Evolutionary conservation across 2,329 filamentous ascomycete genomes (phyloP), one percentile per base, ranked within the genome.

Genomic region (Botryosphaeria dothidea): DNA sequence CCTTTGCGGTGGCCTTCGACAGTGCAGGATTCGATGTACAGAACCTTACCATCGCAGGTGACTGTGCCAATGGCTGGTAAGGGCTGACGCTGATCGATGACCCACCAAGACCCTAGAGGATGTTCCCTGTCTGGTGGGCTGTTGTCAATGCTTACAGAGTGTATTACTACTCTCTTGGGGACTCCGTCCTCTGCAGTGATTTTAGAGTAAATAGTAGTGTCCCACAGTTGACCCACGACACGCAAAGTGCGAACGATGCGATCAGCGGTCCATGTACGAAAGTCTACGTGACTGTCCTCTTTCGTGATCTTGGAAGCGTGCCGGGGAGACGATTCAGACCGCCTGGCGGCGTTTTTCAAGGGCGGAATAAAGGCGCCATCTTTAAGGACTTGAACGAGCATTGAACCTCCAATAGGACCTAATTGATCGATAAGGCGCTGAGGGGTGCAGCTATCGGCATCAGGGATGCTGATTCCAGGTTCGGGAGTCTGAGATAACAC

Each of bases 241-340:
- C 84, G 82, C 58, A 85, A 79, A 4, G 85, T 82, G 4, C 84
- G 81, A 5, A 79, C 73, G 17, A 93, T 83, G 15, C 52, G 38
- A 1, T 86, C 82, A 3, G 82, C 78, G 0, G 79, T 79, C 82
- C 86, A 87, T 3, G 71, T 75, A 0, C 68, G 51, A 84, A 89
- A 92, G 67, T 88, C 78, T 7, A 96, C 77, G 66, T 87, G 84
- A 1, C 82, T 79, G 70, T 94, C 87, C 5, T 82, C 77, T 64
- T 89, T 85, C 1, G 78, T 86, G 66, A 97, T 86, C 73, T 97
- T 97, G 1, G 87, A 86, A 1, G 94, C 94, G 71, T 90, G 85
- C 64, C 64, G 69, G 31, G 54, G 72, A 57, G 61, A 71, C 56
- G 51, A 23, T 34, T 70, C 58, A 70, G 60, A 62, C 70, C 6